phyloP scores from a whole-genome alignment of 129 eudicot species.

The Pseudognaphalium luteoalbum region DNA sequence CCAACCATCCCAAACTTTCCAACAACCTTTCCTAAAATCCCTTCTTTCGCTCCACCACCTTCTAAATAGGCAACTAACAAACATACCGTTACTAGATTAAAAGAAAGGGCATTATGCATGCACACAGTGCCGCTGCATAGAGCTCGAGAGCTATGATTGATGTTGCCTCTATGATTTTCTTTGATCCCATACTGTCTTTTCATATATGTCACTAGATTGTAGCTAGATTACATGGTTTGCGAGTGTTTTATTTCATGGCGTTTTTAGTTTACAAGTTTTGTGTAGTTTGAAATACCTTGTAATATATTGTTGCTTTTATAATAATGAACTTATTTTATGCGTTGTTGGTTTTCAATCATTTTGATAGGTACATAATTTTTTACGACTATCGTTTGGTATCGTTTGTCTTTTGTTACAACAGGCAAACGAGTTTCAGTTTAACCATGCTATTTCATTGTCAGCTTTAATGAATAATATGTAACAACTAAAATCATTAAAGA shows the following conservation, averaged over 20 bases:
- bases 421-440: no score
- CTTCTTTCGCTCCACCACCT: slow-evolving; percentile 37
- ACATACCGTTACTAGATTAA: background rate
- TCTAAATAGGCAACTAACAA: slow-evolving; percentile 22
- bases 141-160: background rate
- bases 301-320: background rate
- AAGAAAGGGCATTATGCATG: background rate
- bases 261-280: background rate
- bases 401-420: no score
- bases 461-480: no score
- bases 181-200: background rate
- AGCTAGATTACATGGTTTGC: background rate
- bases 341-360: background rate
- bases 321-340: background rate
- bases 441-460: no score
- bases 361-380: no score
- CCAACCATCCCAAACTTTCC: slow-evolving; percentile 40
- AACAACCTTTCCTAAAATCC: slow-evolving; percentile 26
- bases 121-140: background rate
- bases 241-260: slow-evolving; percentile 15
- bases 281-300: slow-evolving; percentile 15
- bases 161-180: background rate
- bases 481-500: no score
- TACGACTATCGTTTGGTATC: no score
- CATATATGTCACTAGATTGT: background rate